These are phyloP conservation scores for Boletus coccyginus DNA, from an alignment of 768 basidiomycete genomes.

Conservation along the genomic window DNA sequence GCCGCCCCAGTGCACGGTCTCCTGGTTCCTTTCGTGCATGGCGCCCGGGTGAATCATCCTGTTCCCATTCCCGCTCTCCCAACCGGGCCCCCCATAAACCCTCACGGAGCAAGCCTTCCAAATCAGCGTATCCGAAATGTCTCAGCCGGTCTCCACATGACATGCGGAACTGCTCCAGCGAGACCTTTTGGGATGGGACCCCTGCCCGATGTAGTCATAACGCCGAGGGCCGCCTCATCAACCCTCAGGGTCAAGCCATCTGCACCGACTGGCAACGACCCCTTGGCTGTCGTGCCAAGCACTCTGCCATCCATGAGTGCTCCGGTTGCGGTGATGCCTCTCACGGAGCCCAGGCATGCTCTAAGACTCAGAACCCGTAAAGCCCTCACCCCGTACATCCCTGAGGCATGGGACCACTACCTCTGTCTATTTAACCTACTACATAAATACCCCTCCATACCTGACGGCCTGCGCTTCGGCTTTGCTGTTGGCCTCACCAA, in stretches of 20 bases:
- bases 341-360: neutral
- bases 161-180: neutral
- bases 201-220: too few species aligned
- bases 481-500: neutral
- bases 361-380: neutral
- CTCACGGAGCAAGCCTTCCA: neutral
- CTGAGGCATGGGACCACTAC: neutral
- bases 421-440: too few species aligned
- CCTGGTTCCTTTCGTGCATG: neutral
- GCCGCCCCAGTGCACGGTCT: too few species aligned
- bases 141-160: neutral
- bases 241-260: too few species aligned
- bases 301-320: neutral
- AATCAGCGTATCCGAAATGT: neutral
- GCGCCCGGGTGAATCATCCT: neutral
- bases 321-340: accelerated
- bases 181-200: too few species aligned
- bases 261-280: too few species aligned
- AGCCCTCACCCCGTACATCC: neutral
- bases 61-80: neutral
- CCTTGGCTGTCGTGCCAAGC: too few species aligned
- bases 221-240: too few species aligned
- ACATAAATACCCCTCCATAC: neutral
- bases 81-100: neutral
- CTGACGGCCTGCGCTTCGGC: neutral